Evolutionary conservation across 176 grass and related monocot genomes (phyloP).

Genomic region (Echinochloa phyllopogon): DNA sequence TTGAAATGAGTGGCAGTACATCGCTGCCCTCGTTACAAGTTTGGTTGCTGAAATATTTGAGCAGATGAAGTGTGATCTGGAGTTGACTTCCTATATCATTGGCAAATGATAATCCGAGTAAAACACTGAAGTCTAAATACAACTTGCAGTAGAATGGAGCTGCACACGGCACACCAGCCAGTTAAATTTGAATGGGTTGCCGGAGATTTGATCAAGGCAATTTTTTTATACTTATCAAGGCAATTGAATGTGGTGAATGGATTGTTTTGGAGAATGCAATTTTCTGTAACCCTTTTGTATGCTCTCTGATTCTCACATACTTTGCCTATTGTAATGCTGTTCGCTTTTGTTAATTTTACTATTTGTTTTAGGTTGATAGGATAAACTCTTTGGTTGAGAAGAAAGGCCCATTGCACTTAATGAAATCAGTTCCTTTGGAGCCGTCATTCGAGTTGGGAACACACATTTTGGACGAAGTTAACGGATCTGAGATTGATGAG

Average conservation of each 20-base stretch:
- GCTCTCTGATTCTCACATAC: slow-evolving; percentile 32
- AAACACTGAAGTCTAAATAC: slow-evolving; percentile 56
- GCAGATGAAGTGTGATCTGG: slow-evolving; percentile 66
- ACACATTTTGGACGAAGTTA: slow-evolving; percentile 81
- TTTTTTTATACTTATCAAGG: too few species aligned
- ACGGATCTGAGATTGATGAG: slow-evolving; percentile 60
- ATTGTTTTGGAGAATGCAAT: slow-evolving; percentile 95
- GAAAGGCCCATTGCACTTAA: slow-evolving; percentile 86
- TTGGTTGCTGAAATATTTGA: slow-evolving; percentile 72
- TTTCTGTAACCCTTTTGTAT: slow-evolving; percentile 93
- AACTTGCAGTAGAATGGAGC: slow-evolving; percentile 62
- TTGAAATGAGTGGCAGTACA: slow-evolving; percentile 49
- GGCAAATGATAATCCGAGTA: slow-evolving; percentile 58
- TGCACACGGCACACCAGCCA: slow-evolving; percentile 58
- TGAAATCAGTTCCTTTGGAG: slow-evolving; percentile 86
- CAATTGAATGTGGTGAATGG: slow-evolving; percentile 89
- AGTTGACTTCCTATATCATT: slow-evolving; percentile 69
- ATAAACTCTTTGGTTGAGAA: slow-evolving; percentile 97
- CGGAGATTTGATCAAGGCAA: slow-evolving; percentile 80
- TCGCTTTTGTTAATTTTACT: slow-evolving; percentile 37
- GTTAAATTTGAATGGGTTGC: slow-evolving; percentile 91
- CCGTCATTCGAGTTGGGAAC: slow-evolving; percentile 93
- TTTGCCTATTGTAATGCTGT: slow-evolving; percentile 21
- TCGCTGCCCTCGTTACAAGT: slow-evolving; percentile 55
- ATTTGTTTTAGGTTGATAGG: slow-evolving; percentile 75